Conservation (phyloP, 192 early-diverging fungal genomes). For the Powellomyces hirtus region DNA sequence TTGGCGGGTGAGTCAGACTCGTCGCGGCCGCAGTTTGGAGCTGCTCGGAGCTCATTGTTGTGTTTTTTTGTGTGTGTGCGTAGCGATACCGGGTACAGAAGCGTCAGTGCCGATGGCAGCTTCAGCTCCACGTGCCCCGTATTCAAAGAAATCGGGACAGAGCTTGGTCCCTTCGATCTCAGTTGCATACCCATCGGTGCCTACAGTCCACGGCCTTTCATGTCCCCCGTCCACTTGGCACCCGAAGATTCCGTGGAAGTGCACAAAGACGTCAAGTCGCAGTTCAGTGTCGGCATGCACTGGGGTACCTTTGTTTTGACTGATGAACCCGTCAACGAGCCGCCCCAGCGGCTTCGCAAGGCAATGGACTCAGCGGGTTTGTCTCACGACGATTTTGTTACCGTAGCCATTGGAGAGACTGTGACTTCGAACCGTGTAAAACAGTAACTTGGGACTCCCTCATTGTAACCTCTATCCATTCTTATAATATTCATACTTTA, state of each 20-base stretch:
- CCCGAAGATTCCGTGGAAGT: constrained; percentile 79
- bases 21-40: neutral
- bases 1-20: constrained; percentile 64
- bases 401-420: constrained; percentile 1
- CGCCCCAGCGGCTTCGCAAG: constrained; percentile 57
- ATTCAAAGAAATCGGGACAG: constrained; percentile 77
- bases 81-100: constrained; percentile 79
- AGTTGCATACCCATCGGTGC: constrained; percentile 84
- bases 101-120: constrained; percentile 47
- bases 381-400: neutral
- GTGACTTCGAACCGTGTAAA: too few relatives aligned
- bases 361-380: constrained; percentile 49
- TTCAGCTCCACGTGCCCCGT: constrained; percentile 70
- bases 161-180: constrained; percentile 66
- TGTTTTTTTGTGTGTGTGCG: too few relatives aligned
- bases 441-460: too few relatives aligned
- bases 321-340: constrained; percentile 66
- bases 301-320: constrained; percentile 85
- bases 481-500: too few relatives aligned
- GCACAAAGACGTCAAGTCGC: constrained; percentile 70
- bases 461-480: too few relatives aligned
- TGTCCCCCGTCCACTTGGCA: constrained; percentile 73
- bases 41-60: too few relatives aligned
- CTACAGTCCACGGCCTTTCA: constrained; percentile 71
- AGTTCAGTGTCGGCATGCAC: constrained; percentile 73